Evolutionary conservation across 208 protist genomes (phyloP).

Genomic region (Endotrypanum monterogeii): DNA sequence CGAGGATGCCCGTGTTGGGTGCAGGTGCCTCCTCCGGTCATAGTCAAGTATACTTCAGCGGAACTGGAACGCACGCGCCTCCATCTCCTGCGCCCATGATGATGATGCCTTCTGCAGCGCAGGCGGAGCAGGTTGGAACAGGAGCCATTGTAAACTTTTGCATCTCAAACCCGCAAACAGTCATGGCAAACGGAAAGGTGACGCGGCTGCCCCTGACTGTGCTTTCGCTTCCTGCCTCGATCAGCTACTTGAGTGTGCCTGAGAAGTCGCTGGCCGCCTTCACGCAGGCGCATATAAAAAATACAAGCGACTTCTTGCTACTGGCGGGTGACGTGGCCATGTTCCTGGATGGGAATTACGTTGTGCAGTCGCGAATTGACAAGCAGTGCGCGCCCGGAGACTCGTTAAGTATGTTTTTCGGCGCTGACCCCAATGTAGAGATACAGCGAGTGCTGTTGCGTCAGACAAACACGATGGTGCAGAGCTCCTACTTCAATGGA

Average conservation of each 20-base stretch:
- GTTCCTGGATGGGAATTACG: slow-evolving; percentile 33
- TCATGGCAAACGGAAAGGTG: slow-evolving; percentile 29
- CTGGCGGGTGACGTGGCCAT: slow-evolving; percentile 23
- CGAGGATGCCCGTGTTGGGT: not conserved
- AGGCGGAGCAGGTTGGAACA: slow-evolving; percentile 21
- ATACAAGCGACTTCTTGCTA: slow-evolving; percentile 27
- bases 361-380: slow-evolving; percentile 19
- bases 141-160: slow-evolving; percentile 28
- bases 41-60: no score
- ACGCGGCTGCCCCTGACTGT: slow-evolving; percentile 26
- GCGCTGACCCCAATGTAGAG: slow-evolving; percentile 30
- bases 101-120: slow-evolving; percentile 8
- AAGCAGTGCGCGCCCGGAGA: slow-evolving; percentile 20
- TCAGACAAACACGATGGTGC: slow-evolving; percentile 28
- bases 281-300: slow-evolving; percentile 24
- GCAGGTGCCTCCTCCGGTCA: not conserved
- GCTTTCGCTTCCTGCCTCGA: slow-evolving; percentile 22
- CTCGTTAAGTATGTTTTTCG: slow-evolving; percentile 25
- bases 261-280: slow-evolving; percentile 25
- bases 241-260: slow-evolving; percentile 28
- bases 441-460: slow-evolving; percentile 31
- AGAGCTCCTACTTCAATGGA: slow-evolving; percentile 24
- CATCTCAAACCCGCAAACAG: slow-evolving; percentile 25
- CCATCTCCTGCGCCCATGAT: slow-evolving; percentile 18
- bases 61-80: no score